These are phyloP conservation scores for Solanum chiquidenum DNA, from an alignment of 257 asterid genomes.

Conservation along the genomic window DNA sequence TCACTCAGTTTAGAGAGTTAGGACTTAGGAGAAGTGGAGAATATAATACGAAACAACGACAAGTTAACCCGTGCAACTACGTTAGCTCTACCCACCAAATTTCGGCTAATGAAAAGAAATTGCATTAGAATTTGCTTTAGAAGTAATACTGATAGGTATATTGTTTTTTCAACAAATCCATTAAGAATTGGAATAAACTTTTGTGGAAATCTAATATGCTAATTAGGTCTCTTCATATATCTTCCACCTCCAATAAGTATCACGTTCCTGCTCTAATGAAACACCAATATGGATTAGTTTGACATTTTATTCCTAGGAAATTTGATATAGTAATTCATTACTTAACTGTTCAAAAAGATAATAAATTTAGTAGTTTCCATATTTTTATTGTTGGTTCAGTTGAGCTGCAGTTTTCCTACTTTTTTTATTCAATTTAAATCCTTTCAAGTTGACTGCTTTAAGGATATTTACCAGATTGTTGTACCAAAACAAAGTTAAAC, in stretches of 20 bases:
- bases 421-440: not conserved
- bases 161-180: not conserved
- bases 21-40: not conserved
- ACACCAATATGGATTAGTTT: not conserved
- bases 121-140: not conserved
- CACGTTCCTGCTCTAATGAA: not conserved
- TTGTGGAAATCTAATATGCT: not conserved
- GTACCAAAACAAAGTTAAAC: not conserved
- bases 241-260: not conserved
- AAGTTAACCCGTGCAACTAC: not conserved
- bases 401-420: not conserved
- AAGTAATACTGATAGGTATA: not conserved
- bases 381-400: not conserved
- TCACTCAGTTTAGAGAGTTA: too few relatives aligned
- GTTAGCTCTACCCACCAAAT: not conserved
- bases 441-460: not conserved
- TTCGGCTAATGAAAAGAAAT: not conserved
- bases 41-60: not conserved
- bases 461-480: not conserved
- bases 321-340: not conserved
- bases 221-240: not conserved
- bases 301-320: not conserved
- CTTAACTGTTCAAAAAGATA: not conserved
- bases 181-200: not conserved
- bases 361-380: not conserved